Conservation (phyloP, 2,329 filamentous ascomycete species). For the Fusarium irregulare region DNA sequence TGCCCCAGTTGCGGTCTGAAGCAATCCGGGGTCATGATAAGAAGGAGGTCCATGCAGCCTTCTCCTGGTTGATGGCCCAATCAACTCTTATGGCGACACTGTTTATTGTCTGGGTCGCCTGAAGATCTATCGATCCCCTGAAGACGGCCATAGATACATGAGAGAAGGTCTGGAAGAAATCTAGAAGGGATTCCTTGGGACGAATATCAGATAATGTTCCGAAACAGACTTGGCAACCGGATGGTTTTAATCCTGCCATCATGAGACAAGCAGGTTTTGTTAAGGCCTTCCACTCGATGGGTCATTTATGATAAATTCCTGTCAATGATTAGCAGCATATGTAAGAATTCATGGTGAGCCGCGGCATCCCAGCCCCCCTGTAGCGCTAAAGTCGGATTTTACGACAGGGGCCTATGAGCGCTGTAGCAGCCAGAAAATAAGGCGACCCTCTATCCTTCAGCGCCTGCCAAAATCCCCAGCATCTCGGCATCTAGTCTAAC, state of each 20-base stretch:
- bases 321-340: slow-evolving; percentile 3
- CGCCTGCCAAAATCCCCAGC: slow-evolving; percentile 27
- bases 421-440: slow-evolving; percentile 20
- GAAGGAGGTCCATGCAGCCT: neutral
- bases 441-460: slow-evolving; percentile 1
- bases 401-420: slow-evolving; percentile 10
- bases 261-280: slow-evolving; percentile 1
- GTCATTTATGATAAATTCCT: slow-evolving; percentile 10
- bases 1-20: neutral
- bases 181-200: neutral
- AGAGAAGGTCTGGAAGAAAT: neutral
- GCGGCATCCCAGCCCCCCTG: slow-evolving; percentile 30
- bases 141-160: neutral
- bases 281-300: neutral
- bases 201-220: neutral
- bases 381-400: slow-evolving; percentile 2
- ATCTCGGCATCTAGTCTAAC: slow-evolving; percentile 43
- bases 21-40: neutral
- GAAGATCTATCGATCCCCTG: slow-evolving; percentile 7
- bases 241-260: neutral
- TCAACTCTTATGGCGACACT: slow-evolving; percentile 14
- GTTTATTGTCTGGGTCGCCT: slow-evolving; percentile 5
- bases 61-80: slow-evolving; percentile 2
- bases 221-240: neutral
- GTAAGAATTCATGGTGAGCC: slow-evolving; percentile 14